Evolutionary conservation across 768 basidiomycete genomes (phyloP).

Genomic region (Pleurotus ostreatus): DNA sequence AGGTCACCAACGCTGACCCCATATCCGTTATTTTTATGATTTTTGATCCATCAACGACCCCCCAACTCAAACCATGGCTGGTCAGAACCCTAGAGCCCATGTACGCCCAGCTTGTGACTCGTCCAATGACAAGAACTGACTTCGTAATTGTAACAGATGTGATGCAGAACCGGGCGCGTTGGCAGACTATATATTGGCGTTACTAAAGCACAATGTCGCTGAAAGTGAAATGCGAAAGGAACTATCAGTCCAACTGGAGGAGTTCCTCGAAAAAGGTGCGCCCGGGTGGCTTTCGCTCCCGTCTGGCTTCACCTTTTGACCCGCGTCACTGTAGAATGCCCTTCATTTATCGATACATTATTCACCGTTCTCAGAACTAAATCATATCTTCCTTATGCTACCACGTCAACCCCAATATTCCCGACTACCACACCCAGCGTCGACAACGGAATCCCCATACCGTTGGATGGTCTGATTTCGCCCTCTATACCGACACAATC

Average conservation of each 20-base stretch:
- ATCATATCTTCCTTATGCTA: slow-evolving; percentile 74
- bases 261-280: slow-evolving; percentile 90
- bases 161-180: slow-evolving; percentile 95
- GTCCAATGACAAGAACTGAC: too few species aligned
- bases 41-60: slow-evolving; percentile 58
- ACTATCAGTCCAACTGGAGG: slow-evolving; percentile 72
- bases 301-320: slow-evolving; percentile 10
- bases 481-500: slow-evolving; percentile 38
- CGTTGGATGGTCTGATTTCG: slow-evolving; percentile 59
- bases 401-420: slow-evolving; percentile 36
- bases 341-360: slow-evolving; percentile 77
- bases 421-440: slow-evolving; percentile 30
- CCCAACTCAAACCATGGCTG: slow-evolving; percentile 84
- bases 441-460: slow-evolving; percentile 77
- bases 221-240: slow-evolving; percentile 82
- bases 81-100: slow-evolving; percentile 87
- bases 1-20: slow-evolving; percentile 2
- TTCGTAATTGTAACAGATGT: slow-evolving; percentile 54
- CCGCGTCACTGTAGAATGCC: slow-evolving; percentile 45
- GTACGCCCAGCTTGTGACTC: slow-evolving; percentile 36
- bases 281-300: slow-evolving; percentile 1
- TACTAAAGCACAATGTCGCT: slow-evolving; percentile 85
- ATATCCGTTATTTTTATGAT: slow-evolving; percentile 43
- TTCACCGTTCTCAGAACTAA: slow-evolving; percentile 83
- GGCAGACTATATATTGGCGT: slow-evolving; percentile 90